These are phyloP conservation scores for Miscanthus sacchariflorus DNA, from an alignment of 202 grass and related monocot genomes.

Conservation along the genomic window DNA sequence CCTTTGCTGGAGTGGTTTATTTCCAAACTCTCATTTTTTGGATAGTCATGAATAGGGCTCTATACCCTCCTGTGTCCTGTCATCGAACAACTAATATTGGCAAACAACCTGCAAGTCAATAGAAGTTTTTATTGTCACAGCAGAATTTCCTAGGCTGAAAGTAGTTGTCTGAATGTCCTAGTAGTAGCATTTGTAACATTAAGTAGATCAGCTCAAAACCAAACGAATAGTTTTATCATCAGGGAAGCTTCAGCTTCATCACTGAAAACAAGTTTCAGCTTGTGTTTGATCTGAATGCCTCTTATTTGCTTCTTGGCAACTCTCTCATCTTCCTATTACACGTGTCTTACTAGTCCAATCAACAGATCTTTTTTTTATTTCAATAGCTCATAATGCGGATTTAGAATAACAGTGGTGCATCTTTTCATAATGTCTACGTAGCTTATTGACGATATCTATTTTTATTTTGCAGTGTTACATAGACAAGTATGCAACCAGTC, in stretches of 20 bases:
- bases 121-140: slow-evolving; percentile 26
- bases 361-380: too few species aligned
- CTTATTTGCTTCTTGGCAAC: too few species aligned
- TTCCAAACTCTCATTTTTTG: slow-evolving; percentile 31
- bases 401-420: too few species aligned
- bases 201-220: slow-evolving; percentile 38
- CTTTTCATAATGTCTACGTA: too few species aligned
- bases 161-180: too few species aligned
- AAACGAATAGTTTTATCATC: slow-evolving; percentile 19
- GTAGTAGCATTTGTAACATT: slow-evolving; percentile 49
- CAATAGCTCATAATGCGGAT: too few species aligned
- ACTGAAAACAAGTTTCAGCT: too few species aligned
- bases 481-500: too few species aligned
- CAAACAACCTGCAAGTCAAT: slow-evolving; percentile 45
- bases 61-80: slow-evolving; percentile 34
- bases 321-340: too few species aligned
- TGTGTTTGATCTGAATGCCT: too few species aligned
- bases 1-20: slow-evolving; percentile 16
- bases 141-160: neutral
- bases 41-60: slow-evolving; percentile 27
- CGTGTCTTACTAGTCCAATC: too few species aligned
- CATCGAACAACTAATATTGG: slow-evolving; percentile 42
- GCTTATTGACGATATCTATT: too few species aligned
- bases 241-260: neutral
- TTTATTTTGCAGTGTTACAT: neutral